phyloP scores from a whole-genome alignment of 352 stramenopile species.

The Phytopythium aichiense region DNA sequence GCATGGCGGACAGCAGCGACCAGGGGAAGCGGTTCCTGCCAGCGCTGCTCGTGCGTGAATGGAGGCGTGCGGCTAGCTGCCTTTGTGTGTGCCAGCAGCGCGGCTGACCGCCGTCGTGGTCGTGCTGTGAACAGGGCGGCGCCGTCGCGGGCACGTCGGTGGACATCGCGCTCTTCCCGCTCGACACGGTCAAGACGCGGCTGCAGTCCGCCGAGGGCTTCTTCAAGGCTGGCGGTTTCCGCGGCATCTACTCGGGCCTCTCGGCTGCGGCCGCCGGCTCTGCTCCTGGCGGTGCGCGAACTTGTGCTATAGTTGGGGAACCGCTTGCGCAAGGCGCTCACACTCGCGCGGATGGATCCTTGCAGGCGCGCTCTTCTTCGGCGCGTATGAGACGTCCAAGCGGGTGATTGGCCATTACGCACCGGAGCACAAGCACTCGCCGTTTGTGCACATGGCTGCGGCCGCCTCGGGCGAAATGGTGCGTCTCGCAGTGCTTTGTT shows the following conservation, averaged over 20 bases:
- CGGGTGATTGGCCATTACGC: slow-evolving; percentile 44
- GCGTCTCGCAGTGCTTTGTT: not conserved
- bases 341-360: not conserved
- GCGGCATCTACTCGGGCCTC: slow-evolving; percentile 89
- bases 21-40: slow-evolving; percentile 61
- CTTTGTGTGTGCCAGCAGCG: not conserved
- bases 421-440: slow-evolving; percentile 76
- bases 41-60: slow-evolving; percentile 46
- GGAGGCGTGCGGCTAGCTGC: not conserved
- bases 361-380: slow-evolving; percentile 86
- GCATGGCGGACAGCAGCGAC: slow-evolving; percentile 19
- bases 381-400: slow-evolving; percentile 90
- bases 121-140: slow-evolving; percentile 55
- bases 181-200: slow-evolving; percentile 99
- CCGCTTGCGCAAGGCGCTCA: not conserved
- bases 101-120: not conserved
- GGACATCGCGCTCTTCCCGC: slow-evolving; percentile 97
- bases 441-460: slow-evolving; percentile 93
- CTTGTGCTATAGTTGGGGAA: not conserved
- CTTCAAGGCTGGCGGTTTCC: slow-evolving; percentile 96
- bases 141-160: slow-evolving; percentile 96
- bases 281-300: slow-evolving; percentile 75
- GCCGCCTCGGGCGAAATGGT: slow-evolving; percentile 94
- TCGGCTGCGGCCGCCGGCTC: slow-evolving; percentile 90
- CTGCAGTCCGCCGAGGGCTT: slow-evolving; percentile 97